A percentile compares a stretch with the other conserved stretches of the same genome.
Conservation (phyloP, 2,329 filamentous ascomycete genomes). For the Exserohilum rostratum region DNA sequence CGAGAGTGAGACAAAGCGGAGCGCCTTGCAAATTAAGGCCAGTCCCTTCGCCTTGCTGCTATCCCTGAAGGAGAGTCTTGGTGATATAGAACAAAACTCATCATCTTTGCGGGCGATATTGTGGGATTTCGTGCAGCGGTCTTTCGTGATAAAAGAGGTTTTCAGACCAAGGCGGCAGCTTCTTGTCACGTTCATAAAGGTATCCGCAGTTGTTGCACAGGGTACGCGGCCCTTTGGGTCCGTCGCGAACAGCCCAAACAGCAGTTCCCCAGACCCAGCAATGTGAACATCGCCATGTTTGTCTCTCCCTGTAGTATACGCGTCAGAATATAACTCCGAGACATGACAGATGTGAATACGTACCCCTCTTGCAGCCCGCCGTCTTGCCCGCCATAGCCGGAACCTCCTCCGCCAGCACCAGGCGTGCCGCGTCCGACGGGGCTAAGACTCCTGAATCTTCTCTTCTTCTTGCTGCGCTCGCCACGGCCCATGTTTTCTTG, state of each 20-base stretch:
- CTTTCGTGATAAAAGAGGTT: slow-evolving; percentile 65
- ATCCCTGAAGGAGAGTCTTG: slow-evolving; percentile 1
- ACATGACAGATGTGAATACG: slow-evolving; percentile 20
- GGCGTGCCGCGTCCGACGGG: slow-evolving; percentile 83
- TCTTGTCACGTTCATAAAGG: slow-evolving; percentile 84
- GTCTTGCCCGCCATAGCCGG: slow-evolving; percentile 73
- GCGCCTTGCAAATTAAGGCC: not conserved
- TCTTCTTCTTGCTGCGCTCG: slow-evolving; percentile 94
- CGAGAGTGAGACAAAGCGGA: not conserved
- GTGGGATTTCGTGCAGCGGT: slow-evolving; percentile 31
- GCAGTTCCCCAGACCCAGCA: slow-evolving; percentile 87
- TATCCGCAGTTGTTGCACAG: slow-evolving; percentile 94
- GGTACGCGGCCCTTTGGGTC: slow-evolving; percentile 80
- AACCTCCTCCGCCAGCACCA: slow-evolving; percentile 59
- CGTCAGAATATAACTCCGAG: slow-evolving; percentile 18
- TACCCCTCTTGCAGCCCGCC: slow-evolving; percentile 58
- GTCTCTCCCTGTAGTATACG: slow-evolving; percentile 65
- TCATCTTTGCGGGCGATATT: slow-evolving; percentile 28
- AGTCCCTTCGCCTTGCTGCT: not conserved
- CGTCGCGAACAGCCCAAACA: slow-evolving; percentile 94
- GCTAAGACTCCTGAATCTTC: slow-evolving; percentile 85
- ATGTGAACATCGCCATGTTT: slow-evolving; percentile 85
- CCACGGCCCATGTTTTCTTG: slow-evolving; percentile 86
- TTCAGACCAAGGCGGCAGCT: slow-evolving; percentile 77
- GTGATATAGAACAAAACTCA: not conserved